These are phyloP conservation scores for Eucalyptus tenuipes DNA, from an alignment of 345 rosid genomes.

Conservation along the genomic window DNA sequence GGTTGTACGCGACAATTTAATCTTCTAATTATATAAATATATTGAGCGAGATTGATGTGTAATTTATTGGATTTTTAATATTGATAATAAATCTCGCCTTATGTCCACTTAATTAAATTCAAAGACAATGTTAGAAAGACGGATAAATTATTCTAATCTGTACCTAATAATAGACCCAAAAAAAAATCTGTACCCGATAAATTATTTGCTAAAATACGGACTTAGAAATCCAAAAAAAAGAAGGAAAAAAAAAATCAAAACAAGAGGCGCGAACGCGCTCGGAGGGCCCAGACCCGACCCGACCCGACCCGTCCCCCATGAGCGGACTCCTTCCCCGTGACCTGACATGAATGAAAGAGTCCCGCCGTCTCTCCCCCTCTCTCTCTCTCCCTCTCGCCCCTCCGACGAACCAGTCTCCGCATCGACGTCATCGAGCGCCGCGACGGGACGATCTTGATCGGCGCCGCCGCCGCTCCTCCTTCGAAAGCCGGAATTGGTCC, in stretches of 20 bases:
- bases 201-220: neutral
- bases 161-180: neutral
- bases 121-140: neutral
- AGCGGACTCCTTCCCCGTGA: neutral
- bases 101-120: neutral
- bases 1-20: no score
- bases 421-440: neutral
- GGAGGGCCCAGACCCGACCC: neutral
- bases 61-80: neutral
- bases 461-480: neutral
- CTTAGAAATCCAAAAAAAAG: neutral
- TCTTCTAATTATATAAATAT: neutral
- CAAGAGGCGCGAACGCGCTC: neutral
- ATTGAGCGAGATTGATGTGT: rapidly evolving
- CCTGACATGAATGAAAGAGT: neutral
- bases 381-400: neutral
- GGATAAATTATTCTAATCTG: no score
- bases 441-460: neutral
- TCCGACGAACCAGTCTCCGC: neutral
- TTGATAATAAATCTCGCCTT: neutral
- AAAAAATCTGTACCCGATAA: neutral
- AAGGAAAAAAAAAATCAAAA: neutral
- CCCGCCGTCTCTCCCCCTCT: neutral
- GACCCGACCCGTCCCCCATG: neutral
- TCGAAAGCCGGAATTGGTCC: neutral